These are phyloP conservation scores for Hibiscus syriacus DNA, from an alignment of 345 rosid genomes.

Conservation along the genomic window DNA sequence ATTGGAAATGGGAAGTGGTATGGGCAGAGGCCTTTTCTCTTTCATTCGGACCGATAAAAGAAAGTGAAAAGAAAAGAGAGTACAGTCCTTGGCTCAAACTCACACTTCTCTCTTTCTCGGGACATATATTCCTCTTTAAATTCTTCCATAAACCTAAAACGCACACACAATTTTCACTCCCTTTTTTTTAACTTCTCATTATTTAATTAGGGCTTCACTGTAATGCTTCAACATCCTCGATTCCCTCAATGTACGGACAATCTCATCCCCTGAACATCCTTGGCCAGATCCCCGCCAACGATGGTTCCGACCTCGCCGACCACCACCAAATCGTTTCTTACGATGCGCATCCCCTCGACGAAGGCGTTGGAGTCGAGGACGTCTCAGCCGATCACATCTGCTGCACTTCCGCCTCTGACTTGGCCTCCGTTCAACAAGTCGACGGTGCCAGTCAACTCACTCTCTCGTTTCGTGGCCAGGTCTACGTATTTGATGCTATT, in stretches of 20 bases:
- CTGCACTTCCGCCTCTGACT: neutral
- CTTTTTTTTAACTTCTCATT: neutral
- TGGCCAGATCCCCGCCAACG: conserved; percentile 19
- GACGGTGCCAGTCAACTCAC: neutral
- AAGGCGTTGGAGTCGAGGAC: neutral
- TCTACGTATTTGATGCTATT: too few species aligned
- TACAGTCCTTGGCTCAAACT: neutral
- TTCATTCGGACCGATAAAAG: too few species aligned
- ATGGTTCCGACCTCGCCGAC: conserved; percentile 29
- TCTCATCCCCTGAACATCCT: neutral
- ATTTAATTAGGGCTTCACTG: neutral
- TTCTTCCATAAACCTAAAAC: neutral
- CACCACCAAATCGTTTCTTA: conserved; percentile 28
- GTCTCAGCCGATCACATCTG: neutral
- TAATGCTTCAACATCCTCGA: conserved; percentile 11
- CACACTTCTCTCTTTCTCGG: neutral
- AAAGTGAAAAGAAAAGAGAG: too few species aligned
- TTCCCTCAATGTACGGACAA: neutral
- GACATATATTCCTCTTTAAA: neutral
- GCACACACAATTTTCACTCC: too few species aligned
- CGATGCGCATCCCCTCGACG: conserved; percentile 37
- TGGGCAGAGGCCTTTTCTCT: too few species aligned
- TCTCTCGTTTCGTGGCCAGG: neutral
- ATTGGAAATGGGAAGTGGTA: too few species aligned
- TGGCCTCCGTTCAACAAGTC: neutral